Evolutionary conservation across 2,329 filamentous ascomycete genomes (phyloP).

Genomic region (Tolypocladium tropicale): DNA sequence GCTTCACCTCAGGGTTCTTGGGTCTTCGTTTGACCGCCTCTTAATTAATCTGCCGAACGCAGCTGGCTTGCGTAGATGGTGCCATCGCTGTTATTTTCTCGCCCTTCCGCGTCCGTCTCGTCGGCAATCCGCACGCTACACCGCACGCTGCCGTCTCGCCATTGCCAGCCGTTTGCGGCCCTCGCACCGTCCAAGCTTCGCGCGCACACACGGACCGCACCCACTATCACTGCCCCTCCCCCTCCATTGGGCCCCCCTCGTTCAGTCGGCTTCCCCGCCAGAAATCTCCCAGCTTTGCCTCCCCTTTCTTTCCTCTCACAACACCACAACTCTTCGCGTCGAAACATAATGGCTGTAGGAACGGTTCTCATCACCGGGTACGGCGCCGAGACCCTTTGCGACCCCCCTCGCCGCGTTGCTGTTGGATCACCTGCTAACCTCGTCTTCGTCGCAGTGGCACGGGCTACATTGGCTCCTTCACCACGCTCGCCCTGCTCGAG

Average conservation of each 20-base stretch:
- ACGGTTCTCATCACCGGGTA: slow-evolving; percentile 91
- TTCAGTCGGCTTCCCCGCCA: background rate
- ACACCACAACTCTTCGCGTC: background rate
- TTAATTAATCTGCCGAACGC: too few relatives aligned
- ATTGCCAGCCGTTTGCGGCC: background rate
- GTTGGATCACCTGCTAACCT: background rate
- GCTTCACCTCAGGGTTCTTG: too few relatives aligned
- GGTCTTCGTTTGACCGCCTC: too few relatives aligned
- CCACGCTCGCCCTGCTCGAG: slow-evolving; percentile 79
- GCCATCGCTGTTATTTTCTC: background rate
- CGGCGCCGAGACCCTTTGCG: slow-evolving; percentile 3
- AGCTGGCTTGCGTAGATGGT: background rate
- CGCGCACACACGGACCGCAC: background rate
- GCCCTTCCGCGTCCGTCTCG: slow-evolving; percentile 2
- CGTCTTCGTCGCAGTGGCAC: slow-evolving; percentile 58
- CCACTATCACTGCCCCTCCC: background rate
- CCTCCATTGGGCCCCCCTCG: slow-evolving; percentile 1
- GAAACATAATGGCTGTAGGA: slow-evolving; percentile 59
- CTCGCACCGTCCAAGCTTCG: background rate
- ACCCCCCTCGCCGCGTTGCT: too few relatives aligned
- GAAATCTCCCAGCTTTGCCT: background rate
- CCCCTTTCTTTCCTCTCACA: background rate
- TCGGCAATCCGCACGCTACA: background rate
- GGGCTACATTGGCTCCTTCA: slow-evolving; percentile 99
- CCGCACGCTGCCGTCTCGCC: background rate